These are phyloP conservation scores for Delonix regia DNA, from an alignment of 306 rosid genomes.

Conservation along the genomic window DNA sequence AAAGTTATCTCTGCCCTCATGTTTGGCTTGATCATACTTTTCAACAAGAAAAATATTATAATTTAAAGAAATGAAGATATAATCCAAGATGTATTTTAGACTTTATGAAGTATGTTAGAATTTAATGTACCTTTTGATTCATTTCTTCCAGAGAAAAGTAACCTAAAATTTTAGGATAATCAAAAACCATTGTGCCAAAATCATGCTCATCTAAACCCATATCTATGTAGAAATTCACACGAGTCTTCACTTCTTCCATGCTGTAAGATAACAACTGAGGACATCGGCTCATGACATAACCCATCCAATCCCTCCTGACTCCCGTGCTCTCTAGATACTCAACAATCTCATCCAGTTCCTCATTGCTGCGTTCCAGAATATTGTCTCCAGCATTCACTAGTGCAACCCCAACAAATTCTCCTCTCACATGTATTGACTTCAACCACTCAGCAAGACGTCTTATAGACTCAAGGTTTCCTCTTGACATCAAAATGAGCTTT, in stretches of 20 bases:
- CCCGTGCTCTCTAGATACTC: constrained; percentile 72
- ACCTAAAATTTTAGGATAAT: constrained; percentile 80
- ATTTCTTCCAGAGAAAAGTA: constrained; percentile 67
- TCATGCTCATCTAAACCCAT: constrained; percentile 81
- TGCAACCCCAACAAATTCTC: constrained; percentile 65
- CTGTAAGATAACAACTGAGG: constrained; percentile 74
- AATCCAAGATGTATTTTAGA: background rate
- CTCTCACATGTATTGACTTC: constrained; percentile 71
- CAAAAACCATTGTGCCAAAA: constrained; percentile 99
- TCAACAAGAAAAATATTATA: constrained; percentile 10
- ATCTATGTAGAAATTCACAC: constrained; percentile 65
- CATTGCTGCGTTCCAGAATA: constrained; percentile 54
- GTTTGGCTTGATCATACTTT: constrained; percentile 4
- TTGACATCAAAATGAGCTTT: constrained; percentile 81
- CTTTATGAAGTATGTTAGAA: constrained; percentile 19
- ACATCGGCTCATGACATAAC: constrained; percentile 79
- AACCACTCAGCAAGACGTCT: constrained; percentile 66
- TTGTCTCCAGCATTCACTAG: constrained; percentile 70
- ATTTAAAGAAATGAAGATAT: background rate
- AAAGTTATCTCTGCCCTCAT: background rate
- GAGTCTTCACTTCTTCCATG: constrained; percentile 71
- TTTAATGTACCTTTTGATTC: constrained; percentile 71
- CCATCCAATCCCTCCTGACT: constrained; percentile 88
- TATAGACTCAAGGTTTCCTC: constrained; percentile 69
- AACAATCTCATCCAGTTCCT: constrained; percentile 75